Base-by-base conservation (phyloP, 768 basidiomycete species). In the Termitomyces sp. region DNA sequence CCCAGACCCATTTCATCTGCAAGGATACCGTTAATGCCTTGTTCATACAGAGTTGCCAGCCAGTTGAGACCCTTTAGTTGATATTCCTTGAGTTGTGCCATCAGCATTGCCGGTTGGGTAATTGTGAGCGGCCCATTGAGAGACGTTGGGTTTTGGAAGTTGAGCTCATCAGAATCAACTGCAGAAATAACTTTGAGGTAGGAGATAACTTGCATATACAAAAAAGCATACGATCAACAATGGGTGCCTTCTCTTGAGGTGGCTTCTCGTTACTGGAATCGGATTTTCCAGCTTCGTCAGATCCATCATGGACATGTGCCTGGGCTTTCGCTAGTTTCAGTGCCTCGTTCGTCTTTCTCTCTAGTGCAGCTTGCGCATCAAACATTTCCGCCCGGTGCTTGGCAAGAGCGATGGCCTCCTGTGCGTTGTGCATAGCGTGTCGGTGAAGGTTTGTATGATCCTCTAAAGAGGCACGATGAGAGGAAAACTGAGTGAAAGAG, bases 1-100 rank as follows among this genome's bases (percentile, higher is more conserved):
- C 91, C 91, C 10, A 93, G 83, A 74, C 95, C 95, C 96, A 98
- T 98, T 75, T 99, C 97, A 69, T 99, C 97, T 2, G 97, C 97
- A 22, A 99, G 82, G 66, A 99, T 99, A 48, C 97, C 97, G 68
- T 99, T 99, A 81, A 98, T 98, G 45, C 97, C 97, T 72, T 98
- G 96, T 70, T 98, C 97, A 67, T 98, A 99, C 22, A 99, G 78
- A 16, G 95, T 97, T 18, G 89, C 97, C 26, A 99, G 78, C 97
- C 97, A 99, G 62, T 97, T 98, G 34, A 99, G 80, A 61, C 97
- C 97, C 68, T 98, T 98, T 56, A 99, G 73, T 70, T 99, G 97
- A 70, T 98, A 99, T 71, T 99, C 97, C 73, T 99, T 99, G 54
- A 99, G 76, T 64, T 93, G 91, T 8, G 95, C 94, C 84, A 94